These are phyloP conservation scores for Solanum megistacrolobum DNA, from an alignment of 257 asterid species.

Conservation along the genomic window DNA sequence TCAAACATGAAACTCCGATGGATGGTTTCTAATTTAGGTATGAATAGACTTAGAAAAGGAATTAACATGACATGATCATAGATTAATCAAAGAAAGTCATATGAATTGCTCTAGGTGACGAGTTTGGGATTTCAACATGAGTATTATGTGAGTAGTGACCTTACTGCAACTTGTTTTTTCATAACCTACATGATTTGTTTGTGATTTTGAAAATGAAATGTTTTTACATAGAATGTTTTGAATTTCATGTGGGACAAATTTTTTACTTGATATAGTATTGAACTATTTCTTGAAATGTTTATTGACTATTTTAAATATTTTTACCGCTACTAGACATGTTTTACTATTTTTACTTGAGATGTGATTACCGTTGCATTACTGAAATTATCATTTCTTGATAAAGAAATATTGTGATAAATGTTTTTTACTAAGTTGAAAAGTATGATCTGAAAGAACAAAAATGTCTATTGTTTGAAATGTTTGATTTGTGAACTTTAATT, in stretches of 20 bases:
- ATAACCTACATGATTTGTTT: not conserved
- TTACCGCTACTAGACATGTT: not conserved
- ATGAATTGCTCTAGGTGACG: not conserved
- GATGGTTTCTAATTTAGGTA: not conserved
- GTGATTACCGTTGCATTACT: not conserved
- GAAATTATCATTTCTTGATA: not conserved
- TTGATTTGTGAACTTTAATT: not conserved
- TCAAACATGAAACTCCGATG: not conserved
- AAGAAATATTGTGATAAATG: not conserved
- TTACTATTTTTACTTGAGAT: not conserved
- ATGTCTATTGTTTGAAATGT: not conserved
- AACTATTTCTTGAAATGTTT: not conserved
- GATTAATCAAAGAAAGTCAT: not conserved
- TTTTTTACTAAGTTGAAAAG: not conserved
- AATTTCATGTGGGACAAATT: not conserved
- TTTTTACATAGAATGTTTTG: not conserved
- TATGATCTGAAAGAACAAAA: not conserved
- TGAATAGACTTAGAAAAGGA: not conserved
- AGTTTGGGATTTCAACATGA: not conserved
- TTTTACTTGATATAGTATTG: not conserved
- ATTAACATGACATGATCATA: not conserved
- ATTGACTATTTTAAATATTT: no score
- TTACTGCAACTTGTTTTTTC: not conserved
- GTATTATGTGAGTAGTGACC: not conserved
- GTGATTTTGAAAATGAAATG: not conserved